Percentiles rank a stretch among this genome's conserved stretches.
These are phyloP conservation scores for Termitomyces sp. DNA, from an alignment of 768 basidiomycete genomes.

Conservation along the genomic window DNA sequence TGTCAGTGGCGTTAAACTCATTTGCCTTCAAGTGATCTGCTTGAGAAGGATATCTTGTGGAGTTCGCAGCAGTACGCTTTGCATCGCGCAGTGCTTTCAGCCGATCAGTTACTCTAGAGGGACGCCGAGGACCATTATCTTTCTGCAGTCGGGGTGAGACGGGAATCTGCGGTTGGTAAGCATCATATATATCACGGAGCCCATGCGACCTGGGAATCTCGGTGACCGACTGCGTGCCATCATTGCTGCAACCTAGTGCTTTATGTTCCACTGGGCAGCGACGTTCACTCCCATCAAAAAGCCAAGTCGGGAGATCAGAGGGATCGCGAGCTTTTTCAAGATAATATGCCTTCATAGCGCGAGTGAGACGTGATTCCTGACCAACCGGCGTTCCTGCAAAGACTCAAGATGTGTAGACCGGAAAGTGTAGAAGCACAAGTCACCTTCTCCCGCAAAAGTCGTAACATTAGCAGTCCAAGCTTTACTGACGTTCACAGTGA, in stretches of 20 bases:
- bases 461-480: constrained; percentile 45
- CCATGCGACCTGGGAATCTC: constrained; percentile 17
- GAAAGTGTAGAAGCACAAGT: constrained; percentile 4
- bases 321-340: constrained; percentile 52
- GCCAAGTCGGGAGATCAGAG: constrained; percentile 58
- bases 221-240: not conserved
- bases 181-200: constrained; percentile 32
- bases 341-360: constrained; percentile 67
- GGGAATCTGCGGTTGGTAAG: constrained; percentile 18
- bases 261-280: constrained; percentile 15
- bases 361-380: constrained; percentile 52
- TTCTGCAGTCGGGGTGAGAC: not conserved
- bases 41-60: not conserved
- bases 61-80: constrained; percentile 26
- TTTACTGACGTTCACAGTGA: constrained; percentile 53
- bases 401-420: not conserved
- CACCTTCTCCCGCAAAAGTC: constrained; percentile 40
- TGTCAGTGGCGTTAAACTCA: constrained; percentile 4
- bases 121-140: constrained; percentile 13
- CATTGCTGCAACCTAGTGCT: not conserved
- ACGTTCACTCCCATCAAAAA: constrained; percentile 56
- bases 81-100: constrained; percentile 47
- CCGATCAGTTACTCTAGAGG: constrained; percentile 38
- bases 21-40: not conserved
- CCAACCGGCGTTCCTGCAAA: constrained; percentile 42